Conservation (phyloP, 2,329 filamentous ascomycete genomes). For the Coniella vitis region DNA sequence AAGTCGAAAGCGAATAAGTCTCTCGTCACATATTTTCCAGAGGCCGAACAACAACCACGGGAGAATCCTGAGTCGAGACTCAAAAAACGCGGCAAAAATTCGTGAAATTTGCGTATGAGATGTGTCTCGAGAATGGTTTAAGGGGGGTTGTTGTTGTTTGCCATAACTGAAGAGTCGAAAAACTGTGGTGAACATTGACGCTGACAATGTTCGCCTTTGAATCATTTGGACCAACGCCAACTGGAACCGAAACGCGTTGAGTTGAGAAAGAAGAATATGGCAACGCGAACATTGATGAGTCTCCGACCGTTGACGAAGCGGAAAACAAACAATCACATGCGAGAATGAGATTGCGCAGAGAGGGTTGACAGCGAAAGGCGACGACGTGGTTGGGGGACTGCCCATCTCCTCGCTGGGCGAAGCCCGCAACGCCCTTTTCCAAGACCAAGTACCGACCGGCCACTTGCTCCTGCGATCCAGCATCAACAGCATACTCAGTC, state of each 20-base stretch:
- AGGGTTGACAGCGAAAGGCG: slow-evolving; percentile 5
- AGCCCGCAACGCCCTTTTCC: slow-evolving; percentile 8
- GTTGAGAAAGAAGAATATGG: slow-evolving; percentile 3
- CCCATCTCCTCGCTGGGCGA: slow-evolving; percentile 5
- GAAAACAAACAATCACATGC: slow-evolving; percentile 3
- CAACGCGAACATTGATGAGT: slow-evolving; percentile 3
- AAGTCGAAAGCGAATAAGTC: no score
- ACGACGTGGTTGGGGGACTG: slow-evolving; percentile 2
- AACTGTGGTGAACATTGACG: slow-evolving; percentile 8
- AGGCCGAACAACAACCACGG: no score
- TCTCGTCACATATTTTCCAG: no score
- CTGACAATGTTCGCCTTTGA: slow-evolving; percentile 5
- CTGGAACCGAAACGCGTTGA: slow-evolving; percentile 4
- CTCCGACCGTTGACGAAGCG: slow-evolving; percentile 5
- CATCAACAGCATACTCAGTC: slow-evolving; percentile 9
- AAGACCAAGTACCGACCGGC: slow-evolving; percentile 9
- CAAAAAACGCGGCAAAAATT: slow-evolving; percentile 15
- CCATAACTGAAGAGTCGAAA: slow-evolving; percentile 2
- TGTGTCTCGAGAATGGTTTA: slow-evolving; percentile 16
- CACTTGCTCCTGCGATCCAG: slow-evolving; percentile 4
- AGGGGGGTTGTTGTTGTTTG: slow-evolving; percentile 7
- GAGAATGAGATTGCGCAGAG: slow-evolving; percentile 1
- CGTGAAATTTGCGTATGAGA: slow-evolving; percentile 11
- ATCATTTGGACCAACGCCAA: slow-evolving; percentile 6
- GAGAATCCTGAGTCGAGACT: no score